A percentile compares a stretch with the other conserved stretches of the same genome.
These are phyloP conservation scores for Trichocladium uniseriatum DNA, from an alignment of 495 filamentous ascomycete species.

Conservation along the genomic window DNA sequence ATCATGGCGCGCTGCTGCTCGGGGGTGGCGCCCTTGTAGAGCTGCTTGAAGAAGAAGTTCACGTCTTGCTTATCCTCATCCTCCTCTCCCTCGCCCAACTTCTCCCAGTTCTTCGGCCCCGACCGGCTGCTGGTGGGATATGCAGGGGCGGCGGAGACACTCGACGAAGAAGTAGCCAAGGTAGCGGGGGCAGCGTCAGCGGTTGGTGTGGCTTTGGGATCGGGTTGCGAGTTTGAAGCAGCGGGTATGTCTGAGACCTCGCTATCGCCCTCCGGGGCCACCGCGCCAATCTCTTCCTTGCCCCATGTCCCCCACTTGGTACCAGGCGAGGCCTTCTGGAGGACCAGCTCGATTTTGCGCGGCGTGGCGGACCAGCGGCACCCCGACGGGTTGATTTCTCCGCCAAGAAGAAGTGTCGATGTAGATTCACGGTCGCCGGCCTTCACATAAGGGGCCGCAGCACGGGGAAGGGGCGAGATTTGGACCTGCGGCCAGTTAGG, in stretches of 20 bases:
- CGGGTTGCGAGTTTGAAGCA: background rate
- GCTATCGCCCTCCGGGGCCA: background rate
- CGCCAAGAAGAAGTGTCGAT: slow-evolving; percentile 62
- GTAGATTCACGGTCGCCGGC: slow-evolving; percentile 20
- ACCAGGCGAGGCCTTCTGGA: slow-evolving; percentile 58
- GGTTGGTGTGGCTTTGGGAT: no score
- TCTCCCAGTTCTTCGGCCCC: slow-evolving; percentile 91
- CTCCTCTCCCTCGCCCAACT: slow-evolving; percentile 45
- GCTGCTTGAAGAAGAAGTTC: slow-evolving; percentile 81
- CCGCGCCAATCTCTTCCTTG: slow-evolving; percentile 16
- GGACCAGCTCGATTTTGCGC: slow-evolving; percentile 75
- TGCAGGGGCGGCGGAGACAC: slow-evolving; percentile 35
- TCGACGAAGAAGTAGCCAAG: background rate
- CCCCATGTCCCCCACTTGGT: slow-evolving; percentile 61
- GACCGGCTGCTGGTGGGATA: slow-evolving; percentile 85
- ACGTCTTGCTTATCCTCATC: slow-evolving; percentile 59
- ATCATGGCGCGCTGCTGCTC: slow-evolving; percentile 91
- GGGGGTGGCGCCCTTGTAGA: slow-evolving; percentile 68
- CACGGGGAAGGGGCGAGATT: slow-evolving; percentile 20
- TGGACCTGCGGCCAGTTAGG: slow-evolving; percentile 15
- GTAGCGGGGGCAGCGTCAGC: background rate
- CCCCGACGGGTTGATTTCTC: slow-evolving; percentile 48
- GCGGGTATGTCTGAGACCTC: background rate
- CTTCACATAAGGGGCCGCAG: slow-evolving; percentile 19
- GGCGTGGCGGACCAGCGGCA: slow-evolving; percentile 57